Base-by-base conservation (phyloP, 148 eudicot species). In the Selenicereus undatus region DNA sequence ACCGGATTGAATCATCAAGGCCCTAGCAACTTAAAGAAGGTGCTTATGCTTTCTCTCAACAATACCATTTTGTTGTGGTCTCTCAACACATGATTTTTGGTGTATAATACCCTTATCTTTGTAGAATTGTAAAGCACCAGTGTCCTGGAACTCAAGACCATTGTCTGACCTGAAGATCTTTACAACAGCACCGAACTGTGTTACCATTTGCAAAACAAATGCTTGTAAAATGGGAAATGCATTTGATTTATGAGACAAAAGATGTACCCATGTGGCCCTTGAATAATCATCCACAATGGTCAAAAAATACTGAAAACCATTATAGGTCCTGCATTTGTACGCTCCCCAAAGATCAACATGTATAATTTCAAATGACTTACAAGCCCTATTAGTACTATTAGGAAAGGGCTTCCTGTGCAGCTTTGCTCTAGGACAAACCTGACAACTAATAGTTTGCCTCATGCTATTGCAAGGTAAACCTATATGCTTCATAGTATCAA, bases 221-320 rank as follows among this genome's bases (percentile, higher is more conserved):
- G 71, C 30, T 29, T 68, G 14, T 1, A 68, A 4, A 1, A 68
- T 5, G 3, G 71, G 17, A 11, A 27, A 22, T 3, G 36, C 71
- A 68, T 68, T 68, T 0, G 16, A 11, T 13, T 68, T 68, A 27
- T n/a, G 71, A 68, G 71, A 7, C 32, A 68, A 8, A 22, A 68
- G 24, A 5, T 68, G 36, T 8, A 27, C 12, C 71, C 71, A 68
- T 1, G 69, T 68, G 1, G 71, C 12, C 2, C 36, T 8, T 1
- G 71, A 11, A 68, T 29, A 76, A 2, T 76, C 78, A 76, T 76
- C 69, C 0, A 76, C 78, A 17, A 76, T 56, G 2, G 42, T 51
- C 7, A 75, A 29, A 11, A 75, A 75, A 18, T 26, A 17, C 2
- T 27, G 27, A 27, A 16, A 29, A 5, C 21, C 36, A 52, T 52